Evolutionary conservation across 192 early-diverging fungal species (phyloP), one percentile per base, ranked within the genome.

Genomic region (Gonapodya prolifera): DNA sequence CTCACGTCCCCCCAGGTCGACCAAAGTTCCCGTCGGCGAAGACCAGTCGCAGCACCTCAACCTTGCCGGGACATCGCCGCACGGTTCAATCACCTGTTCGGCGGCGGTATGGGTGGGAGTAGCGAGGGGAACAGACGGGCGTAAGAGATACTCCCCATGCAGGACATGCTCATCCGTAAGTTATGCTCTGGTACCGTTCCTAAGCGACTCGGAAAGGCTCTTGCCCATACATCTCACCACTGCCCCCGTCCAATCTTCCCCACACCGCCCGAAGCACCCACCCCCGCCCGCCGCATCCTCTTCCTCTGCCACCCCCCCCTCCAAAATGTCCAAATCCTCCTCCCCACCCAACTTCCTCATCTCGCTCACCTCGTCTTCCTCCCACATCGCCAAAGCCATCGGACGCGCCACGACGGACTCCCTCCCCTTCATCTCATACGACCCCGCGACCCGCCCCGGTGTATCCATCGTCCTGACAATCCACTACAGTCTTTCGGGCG

Each of bases 31-130:
- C 0, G 92, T 98, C 2, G 96, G 96, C 34, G 94, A 94, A 70
- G 96, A 98, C 83, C 95, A 98, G 77, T 78, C 91, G 8, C 96
- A 96, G 80, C 96, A 98, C 79, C 77, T 98, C 36, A 93, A 98
- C 79, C 83, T 98, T 33, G 86, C 94, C 86, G 89, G n/a, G 93
- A 94, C 81, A 87, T 94, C 69, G 91, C 89, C 0, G 70, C 81
- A 13, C 86, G 87, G 33, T 93, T 95, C 80, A 96, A 96, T 86
- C 90, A 91, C 31, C 85, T 79, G 0, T 92, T 87, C 81, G 84
- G 88, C 45, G 45, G 45, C 45, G n/a, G n/a, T n/a, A n/a, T n/a
- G n/a, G n/a, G n/a, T n/a, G n/a, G n/a, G n/a, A n/a, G n/a, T n/a
- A n/a, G n/a, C n/a, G n/a, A n/a, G n/a, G n/a, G n/a, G n/a, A n/a